Evolutionary conservation across 2,329 filamentous ascomycete species (phyloP), one percentile per base, ranked within the genome.

Genomic region (Exutisphaerella laricina): DNA sequence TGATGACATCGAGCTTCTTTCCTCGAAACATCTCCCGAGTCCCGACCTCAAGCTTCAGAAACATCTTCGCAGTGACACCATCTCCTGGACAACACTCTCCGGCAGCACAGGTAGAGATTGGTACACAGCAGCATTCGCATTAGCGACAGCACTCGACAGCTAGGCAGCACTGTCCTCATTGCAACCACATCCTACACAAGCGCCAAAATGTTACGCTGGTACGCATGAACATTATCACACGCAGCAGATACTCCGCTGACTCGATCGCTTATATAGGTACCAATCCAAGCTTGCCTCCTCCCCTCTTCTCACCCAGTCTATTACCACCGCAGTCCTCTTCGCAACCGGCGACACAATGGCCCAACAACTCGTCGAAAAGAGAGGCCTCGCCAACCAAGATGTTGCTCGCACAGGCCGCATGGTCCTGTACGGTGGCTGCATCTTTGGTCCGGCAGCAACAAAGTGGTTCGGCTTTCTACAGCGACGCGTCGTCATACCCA

Each of bases 321-420:
- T 95, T 58, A 94, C 88, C 43, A 96, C 90, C 28, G 85, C 87
- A 36, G 77, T 97, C 46, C 82, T 98, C 51, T 98, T 97, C 65
- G 89, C 85, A 45, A 86, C 88, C 10, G 92, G 92, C 58, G 92
- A 98, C 70, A 74, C 84, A 48, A 82, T 94, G 54, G 88, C 92
- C 26, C 92, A 98, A 69, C 90, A 97, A 69, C 74, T 80, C 25
- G 85, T 98, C 46, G 90, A 97, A 70, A 82, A 80, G 65, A 82
- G 77, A 59, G 89, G 88, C 13, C 54, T 85, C 18, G 69, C 82
- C 55, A 84, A 85, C 53, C 90, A 98, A 65, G 68, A 86, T 56
- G 58, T 80, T 26, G 69, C 70, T 20, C 78, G 86, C 40, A 89
- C 85, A 21, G 81, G 74, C 8, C 81, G 86, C 57, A 92, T 94